A percentile compares a stretch with the other conserved stretches of the same genome.
Evolutionary conservation across 2,329 filamentous ascomycete species (phyloP).

Genomic region (Penicillium rolfsii): DNA sequence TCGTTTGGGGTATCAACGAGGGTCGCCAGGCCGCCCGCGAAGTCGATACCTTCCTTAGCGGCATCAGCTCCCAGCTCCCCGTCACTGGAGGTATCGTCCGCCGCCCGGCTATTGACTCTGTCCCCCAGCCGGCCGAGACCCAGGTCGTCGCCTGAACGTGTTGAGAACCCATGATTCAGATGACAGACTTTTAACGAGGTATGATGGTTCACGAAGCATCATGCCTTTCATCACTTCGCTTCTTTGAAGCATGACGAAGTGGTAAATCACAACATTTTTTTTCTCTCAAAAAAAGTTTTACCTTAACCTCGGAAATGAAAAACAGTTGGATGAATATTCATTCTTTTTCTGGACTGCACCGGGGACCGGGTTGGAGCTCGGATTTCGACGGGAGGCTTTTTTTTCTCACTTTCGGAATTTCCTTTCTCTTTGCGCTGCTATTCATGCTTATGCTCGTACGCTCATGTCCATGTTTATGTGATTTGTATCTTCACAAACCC

Average conservation of each 20-base stretch:
- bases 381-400: slow-evolving; percentile 1
- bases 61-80: slow-evolving; percentile 73
- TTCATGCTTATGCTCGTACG: neutral
- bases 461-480: neutral
- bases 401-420: neutral
- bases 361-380: neutral
- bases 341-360: slow-evolving; percentile 10
- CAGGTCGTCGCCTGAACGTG: slow-evolving; percentile 35
- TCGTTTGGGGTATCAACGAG: slow-evolving; percentile 99
- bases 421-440: slow-evolving; percentile 8
- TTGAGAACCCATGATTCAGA: neutral
- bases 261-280: neutral
- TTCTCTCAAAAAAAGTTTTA: slow-evolving; percentile 11
- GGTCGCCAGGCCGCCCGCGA: slow-evolving; percentile 90
- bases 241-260: neutral
- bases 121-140: slow-evolving; percentile 39
- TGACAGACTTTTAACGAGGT: neutral
- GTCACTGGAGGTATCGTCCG: slow-evolving; percentile 93
- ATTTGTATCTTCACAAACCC: neutral
- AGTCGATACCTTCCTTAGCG: slow-evolving; percentile 84
- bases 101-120: slow-evolving; percentile 62
- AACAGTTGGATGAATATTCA: slow-evolving; percentile 6
- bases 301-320: slow-evolving; percentile 8
- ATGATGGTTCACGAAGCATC: slow-evolving; percentile 19
- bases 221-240: neutral